A percentile compares a stretch with the other conserved stretches of the same genome.
Conservation (phyloP, 2,329 filamentous ascomycete species). For the Hymenoscyphus scutula region DNA sequence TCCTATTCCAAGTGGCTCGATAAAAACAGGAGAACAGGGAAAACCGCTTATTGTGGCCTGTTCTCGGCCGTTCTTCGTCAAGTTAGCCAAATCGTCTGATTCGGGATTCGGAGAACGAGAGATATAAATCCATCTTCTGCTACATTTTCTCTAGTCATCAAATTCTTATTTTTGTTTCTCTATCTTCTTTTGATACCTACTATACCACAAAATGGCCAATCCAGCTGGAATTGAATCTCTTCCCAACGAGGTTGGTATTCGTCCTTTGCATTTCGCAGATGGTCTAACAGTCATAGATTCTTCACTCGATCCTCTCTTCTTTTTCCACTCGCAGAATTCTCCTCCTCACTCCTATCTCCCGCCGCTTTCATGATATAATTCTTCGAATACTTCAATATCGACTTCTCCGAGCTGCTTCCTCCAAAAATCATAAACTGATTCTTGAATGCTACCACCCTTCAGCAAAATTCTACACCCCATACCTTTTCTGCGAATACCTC, state of each 20-base stretch:
- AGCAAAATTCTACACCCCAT: conserved; percentile 65
- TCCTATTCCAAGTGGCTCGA: background rate
- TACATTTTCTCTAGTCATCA: background rate
- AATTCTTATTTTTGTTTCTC: background rate
- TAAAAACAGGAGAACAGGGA: background rate
- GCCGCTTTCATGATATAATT: conserved; percentile 61
- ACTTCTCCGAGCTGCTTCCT: conserved; percentile 55
- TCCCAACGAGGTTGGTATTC: conserved; percentile 28
- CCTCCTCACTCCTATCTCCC: conserved; percentile 56
- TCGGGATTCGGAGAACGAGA: background rate
- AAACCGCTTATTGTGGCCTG: background rate
- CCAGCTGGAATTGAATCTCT: conserved; percentile 18
- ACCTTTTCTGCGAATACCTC: conserved; percentile 65
- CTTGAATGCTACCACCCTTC: conserved; percentile 77
- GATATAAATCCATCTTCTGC: background rate
- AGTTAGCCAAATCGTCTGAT: background rate
- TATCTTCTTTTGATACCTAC: background rate
- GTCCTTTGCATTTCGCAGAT: background rate
- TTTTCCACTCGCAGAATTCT: conserved; percentile 54
- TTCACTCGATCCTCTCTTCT: conserved; percentile 48
- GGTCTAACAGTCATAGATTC: conserved; percentile 41
- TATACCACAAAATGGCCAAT: background rate
- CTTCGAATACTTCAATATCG: conserved; percentile 63
- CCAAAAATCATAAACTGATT: conserved; percentile 62
- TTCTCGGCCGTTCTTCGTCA: background rate